Percentiles rank a stretch among this genome's conserved stretches.
These are phyloP conservation scores for Didymella exigua DNA, from an alignment of 2,329 filamentous ascomycete species.

Conservation along the genomic window DNA sequence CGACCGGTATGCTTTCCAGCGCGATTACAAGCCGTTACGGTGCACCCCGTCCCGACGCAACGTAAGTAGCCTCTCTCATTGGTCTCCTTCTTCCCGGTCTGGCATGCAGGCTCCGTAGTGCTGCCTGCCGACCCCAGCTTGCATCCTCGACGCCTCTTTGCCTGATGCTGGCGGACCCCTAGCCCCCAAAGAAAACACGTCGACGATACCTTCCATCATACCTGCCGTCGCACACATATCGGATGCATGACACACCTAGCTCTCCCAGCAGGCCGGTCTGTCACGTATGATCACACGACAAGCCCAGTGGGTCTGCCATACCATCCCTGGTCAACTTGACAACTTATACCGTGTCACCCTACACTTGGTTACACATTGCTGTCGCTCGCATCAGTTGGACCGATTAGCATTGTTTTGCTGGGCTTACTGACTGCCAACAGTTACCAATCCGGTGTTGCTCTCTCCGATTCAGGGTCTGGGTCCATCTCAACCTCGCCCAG, in stretches of 20 bases:
- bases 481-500: slow-evolving; percentile 60
- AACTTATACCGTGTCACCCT: slow-evolving; percentile 50
- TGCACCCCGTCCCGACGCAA: slow-evolving; percentile 59
- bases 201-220: slow-evolving; percentile 44
- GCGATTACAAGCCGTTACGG: slow-evolving; percentile 58
- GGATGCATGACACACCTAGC: slow-evolving; percentile 46
- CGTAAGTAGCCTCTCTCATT: slow-evolving; percentile 59
- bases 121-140: slow-evolving; percentile 47
- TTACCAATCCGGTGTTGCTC: slow-evolving; percentile 57
- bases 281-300: slow-evolving; percentile 55
- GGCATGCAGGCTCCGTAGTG: slow-evolving; percentile 44
- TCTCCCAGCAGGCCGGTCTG: slow-evolving; percentile 48
- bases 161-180: slow-evolving; percentile 46
- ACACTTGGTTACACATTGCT: slow-evolving; percentile 48
- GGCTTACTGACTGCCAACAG: slow-evolving; percentile 51
- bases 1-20: slow-evolving; percentile 53
- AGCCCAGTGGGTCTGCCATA: slow-evolving; percentile 46
- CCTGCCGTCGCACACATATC: slow-evolving; percentile 47
- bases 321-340: slow-evolving; percentile 44
- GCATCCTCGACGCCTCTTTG: slow-evolving; percentile 45
- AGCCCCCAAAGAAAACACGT: slow-evolving; percentile 50
- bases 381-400: slow-evolving; percentile 41
- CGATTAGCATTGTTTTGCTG: slow-evolving; percentile 38
- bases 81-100: slow-evolving; percentile 38
- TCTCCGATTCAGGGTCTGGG: slow-evolving; percentile 63